Conservation (phyloP, 805 yeast genomes). For the Komagataella pseudopastoris region DNA sequence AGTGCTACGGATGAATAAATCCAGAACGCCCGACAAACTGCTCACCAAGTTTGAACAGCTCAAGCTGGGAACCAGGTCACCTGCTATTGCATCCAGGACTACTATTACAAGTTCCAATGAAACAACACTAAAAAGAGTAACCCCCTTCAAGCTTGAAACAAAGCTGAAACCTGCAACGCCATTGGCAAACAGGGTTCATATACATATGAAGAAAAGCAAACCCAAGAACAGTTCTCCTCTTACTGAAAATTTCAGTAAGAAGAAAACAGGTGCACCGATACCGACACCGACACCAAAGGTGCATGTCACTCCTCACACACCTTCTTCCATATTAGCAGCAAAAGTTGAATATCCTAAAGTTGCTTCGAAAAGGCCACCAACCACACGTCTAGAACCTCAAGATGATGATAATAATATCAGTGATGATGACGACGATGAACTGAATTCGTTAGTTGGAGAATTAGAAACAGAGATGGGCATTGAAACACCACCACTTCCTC, state of each 20-base stretch:
- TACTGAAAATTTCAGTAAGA: not conserved
- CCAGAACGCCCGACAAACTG: constrained; percentile 15
- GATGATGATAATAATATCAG: not conserved
- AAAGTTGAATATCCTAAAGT: not conserved
- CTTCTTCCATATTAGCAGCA: not conserved
- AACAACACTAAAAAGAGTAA: not conserved
- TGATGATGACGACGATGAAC: not conserved
- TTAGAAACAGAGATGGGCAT: constrained; percentile 1
- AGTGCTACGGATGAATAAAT: constrained; percentile 15
- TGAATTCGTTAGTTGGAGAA: constrained; percentile 1
- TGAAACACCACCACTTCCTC: not conserved
- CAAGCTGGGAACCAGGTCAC: not conserved
- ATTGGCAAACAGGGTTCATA: not conserved
- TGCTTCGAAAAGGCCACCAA: not conserved
- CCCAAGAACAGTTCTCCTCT: not conserved
- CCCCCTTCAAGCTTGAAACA: not conserved
- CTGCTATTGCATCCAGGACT: not conserved
- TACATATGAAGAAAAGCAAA: not conserved
- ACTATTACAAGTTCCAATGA: not conserved
- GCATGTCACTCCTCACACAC: not conserved
- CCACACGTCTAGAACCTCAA: not conserved
- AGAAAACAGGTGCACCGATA: not conserved
- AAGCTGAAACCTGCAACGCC: not conserved
- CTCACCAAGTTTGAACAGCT: not conserved
- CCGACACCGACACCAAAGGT: not conserved